These are phyloP conservation scores for Xylariaceae sp. DNA, from an alignment of 2,329 filamentous ascomycete species.

Conservation along the genomic window DNA sequence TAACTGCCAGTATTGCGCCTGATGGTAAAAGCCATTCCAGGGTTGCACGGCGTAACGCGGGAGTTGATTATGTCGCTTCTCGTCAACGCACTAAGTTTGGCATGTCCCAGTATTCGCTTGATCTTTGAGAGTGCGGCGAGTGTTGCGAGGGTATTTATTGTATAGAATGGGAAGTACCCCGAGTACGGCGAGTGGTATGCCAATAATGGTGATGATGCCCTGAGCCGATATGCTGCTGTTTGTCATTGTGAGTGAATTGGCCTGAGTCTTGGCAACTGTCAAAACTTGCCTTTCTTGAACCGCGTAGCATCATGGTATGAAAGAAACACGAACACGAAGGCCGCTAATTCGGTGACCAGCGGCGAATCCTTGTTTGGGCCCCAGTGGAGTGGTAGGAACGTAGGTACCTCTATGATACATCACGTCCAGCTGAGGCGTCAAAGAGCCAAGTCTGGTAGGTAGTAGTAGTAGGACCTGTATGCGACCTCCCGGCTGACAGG, in stretches of 20 bases:
- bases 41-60: conserved; percentile 60
- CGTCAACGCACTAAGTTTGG: conserved; percentile 54
- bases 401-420: background rate
- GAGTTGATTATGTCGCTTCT: conserved; percentile 59
- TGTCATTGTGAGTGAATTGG: conserved; percentile 10
- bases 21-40: conserved; percentile 48
- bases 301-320: background rate
- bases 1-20: conserved; percentile 54
- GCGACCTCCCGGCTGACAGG: too few species aligned
- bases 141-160: conserved; percentile 59
- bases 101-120: conserved; percentile 51
- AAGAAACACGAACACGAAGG: background rate
- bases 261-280: background rate
- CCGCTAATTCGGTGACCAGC: background rate
- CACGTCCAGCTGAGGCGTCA: background rate
- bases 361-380: conserved; percentile 15
- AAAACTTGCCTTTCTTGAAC: background rate
- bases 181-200: conserved; percentile 53
- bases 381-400: conserved; percentile 16
- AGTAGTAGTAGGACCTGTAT: too few species aligned
- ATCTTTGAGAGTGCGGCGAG: conserved; percentile 56
- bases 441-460: background rate
- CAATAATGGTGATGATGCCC: conserved; percentile 52
- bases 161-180: conserved; percentile 61
- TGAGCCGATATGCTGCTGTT: conserved; percentile 26